phyloP scores from a whole-genome alignment of 495 filamentous ascomycete genomes.

The Penicillium tannophilum region DNA sequence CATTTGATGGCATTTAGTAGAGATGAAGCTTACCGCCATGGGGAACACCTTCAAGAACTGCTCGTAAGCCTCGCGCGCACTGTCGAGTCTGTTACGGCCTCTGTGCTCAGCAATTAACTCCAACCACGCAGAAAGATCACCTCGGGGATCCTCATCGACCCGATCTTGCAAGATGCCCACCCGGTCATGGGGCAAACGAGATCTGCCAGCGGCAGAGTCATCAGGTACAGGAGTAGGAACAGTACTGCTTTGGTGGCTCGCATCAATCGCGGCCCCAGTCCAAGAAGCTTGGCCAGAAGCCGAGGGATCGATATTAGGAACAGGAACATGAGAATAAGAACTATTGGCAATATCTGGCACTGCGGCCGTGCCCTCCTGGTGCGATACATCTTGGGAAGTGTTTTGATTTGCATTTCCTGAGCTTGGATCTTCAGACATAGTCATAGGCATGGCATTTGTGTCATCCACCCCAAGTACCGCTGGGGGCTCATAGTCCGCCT shows the following conservation, averaged over 20 bases:
- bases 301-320: conserved; percentile 51
- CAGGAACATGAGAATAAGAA: conserved; percentile 52
- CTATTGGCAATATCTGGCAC: conserved; percentile 56
- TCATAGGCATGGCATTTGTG: conserved; percentile 49
- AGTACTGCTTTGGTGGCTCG: conserved; percentile 42
- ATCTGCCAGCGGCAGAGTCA: conserved; percentile 46
- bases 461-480: conserved; percentile 52
- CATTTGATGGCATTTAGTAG: conserved; percentile 1
- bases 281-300: conserved; percentile 46
- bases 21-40: conserved; percentile 70
- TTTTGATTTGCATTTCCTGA: conserved; percentile 60
- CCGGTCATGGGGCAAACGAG: conserved; percentile 72
- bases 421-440: conserved; percentile 52
- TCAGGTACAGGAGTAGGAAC: conserved; percentile 41
- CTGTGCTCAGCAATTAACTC: conserved; percentile 83
- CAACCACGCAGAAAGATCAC: conserved; percentile 89
- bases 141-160: conserved; percentile 85
- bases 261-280: conserved; percentile 38
- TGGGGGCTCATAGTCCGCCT: conserved; percentile 59
- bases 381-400: conserved; percentile 61
- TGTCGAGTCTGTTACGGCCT: conserved; percentile 76
- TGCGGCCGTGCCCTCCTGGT: conserved; percentile 54
- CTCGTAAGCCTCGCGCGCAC: conserved; percentile 78
- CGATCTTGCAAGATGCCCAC: conserved; percentile 87
- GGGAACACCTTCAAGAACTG: conserved; percentile 87